Base-by-base conservation (phyloP, 1,284 basidiomycete species). In the Ganoderma lingzhi region DNA sequence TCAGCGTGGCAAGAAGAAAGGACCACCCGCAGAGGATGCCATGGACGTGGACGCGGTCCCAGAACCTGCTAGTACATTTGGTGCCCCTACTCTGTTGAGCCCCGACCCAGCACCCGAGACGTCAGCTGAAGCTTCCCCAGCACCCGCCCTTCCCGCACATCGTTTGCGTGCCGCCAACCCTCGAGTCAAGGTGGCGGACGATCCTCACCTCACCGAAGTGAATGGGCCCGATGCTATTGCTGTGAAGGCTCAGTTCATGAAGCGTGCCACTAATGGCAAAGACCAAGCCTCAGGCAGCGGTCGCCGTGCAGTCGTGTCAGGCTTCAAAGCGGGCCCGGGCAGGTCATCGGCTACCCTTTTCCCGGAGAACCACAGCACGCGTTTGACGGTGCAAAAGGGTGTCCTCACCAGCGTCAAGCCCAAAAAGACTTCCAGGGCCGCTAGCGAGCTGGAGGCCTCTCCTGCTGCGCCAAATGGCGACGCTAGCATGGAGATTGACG, bases 81-180 rank as follows among this genome's bases (percentile, higher is more conserved):
- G 70, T 23, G 35, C 28, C 15, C 62, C 70, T 1, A 44, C 64
- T 9, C 45, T 72, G n/a, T 58, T 72, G 4, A 45, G 37, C n/a
- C 37, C 42, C 2, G 59, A 65, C 5, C 19, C 67, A 3, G 63
- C 84, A 19, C 81, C 82, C 14, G 77, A 81, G 62, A 82, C 63
- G 12, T 37, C 60, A 35, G 37, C 58, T 15, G 45, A 56, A 55
- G 32, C 32, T 12, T 55, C 58, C 0, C 48, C 53, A n/a, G 66
- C 61, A 14, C 62, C 60, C 3, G 17, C 60, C 6, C 32, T 78
- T 0, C 86, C 87, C 45, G 77, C 79, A 1, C 88, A 88, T 75
- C 84, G 84, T 65, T 78, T 76, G 2, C 85, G 86, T 58, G 80
- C 77, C 17, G 81, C 82, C 10, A 88, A 89, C 35, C 87, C 90